These are phyloP conservation scores for Microcera coccophila DNA, from an alignment of 2,329 filamentous ascomycete genomes.

Conservation along the genomic window DNA sequence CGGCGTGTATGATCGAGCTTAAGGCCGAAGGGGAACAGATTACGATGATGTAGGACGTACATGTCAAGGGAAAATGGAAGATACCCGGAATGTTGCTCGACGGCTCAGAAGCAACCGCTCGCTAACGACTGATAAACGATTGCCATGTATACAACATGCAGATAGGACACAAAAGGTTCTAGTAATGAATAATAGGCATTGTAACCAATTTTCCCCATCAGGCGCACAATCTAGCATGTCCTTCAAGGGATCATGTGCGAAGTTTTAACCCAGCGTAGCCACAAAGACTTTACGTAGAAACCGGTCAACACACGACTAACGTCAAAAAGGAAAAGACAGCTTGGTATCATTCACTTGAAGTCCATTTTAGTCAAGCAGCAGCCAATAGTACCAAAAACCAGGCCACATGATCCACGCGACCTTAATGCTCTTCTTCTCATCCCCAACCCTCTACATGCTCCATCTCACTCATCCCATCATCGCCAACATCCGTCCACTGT, in stretches of 20 bases:
- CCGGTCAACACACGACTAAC: background rate
- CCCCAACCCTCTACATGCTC: slow-evolving; percentile 31
- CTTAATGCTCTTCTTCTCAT: slow-evolving; percentile 6
- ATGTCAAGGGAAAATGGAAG: slow-evolving; percentile 8
- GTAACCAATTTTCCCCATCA: too few species aligned
- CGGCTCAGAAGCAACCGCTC: slow-evolving; percentile 7
- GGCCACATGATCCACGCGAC: background rate
- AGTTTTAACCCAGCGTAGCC: too few species aligned
- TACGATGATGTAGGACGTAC: slow-evolving; percentile 5
- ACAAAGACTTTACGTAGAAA: too few species aligned
- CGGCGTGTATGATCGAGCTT: slow-evolving; percentile 34
- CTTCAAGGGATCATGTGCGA: too few species aligned
- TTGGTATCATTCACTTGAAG: background rate
- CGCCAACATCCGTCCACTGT: slow-evolving; percentile 43
- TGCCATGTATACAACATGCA: slow-evolving; percentile 9
- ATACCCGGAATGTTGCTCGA: slow-evolving; percentile 15
- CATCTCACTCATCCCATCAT: slow-evolving; percentile 33
- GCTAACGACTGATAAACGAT: too few species aligned
- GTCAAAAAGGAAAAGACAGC: too few species aligned
- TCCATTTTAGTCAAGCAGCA: background rate
- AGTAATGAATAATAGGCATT: slow-evolving; percentile 19
- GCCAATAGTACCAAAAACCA: background rate
- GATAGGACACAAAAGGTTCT: slow-evolving; percentile 1
- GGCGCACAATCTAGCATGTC: too few species aligned
- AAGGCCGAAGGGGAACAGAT: background rate